Conservation (phyloP, 805 yeast genomes). For the Schizosaccharomyces octosporus region DNA sequence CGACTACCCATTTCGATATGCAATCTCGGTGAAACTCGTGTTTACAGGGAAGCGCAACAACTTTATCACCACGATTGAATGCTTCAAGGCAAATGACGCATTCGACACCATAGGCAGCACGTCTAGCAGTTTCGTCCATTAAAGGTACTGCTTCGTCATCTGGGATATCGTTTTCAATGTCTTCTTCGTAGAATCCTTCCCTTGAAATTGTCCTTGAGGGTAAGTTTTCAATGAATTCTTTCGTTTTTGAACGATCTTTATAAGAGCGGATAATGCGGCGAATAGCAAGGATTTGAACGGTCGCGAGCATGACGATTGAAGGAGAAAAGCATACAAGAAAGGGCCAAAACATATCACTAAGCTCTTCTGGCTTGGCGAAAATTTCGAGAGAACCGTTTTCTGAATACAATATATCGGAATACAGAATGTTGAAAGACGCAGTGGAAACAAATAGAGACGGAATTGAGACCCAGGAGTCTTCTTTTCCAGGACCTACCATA, state of each 20-base stretch:
- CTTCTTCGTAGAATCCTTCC: not conserved
- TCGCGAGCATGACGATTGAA: slow-evolving; percentile 7
- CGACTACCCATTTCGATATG: slow-evolving; percentile 34
- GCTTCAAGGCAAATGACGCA: slow-evolving; percentile 38
- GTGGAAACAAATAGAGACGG: slow-evolving; percentile 30
- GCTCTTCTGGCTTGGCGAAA: slow-evolving; percentile 7
- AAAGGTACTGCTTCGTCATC: not conserved
- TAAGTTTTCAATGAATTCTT: not conserved
- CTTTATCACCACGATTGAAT: slow-evolving; percentile 22
- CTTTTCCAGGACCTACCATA: slow-evolving; percentile 30
- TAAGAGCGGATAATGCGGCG: not conserved
- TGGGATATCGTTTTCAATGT: not conserved
- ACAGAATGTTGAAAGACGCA: slow-evolving; percentile 16
- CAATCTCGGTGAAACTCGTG: slow-evolving; percentile 38
- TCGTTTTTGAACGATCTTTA: not conserved
- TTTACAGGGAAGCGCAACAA: slow-evolving; percentile 31
- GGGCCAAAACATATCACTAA: slow-evolving; percentile 6
- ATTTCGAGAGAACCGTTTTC: not conserved
- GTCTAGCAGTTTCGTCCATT: not conserved
- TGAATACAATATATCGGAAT: not conserved
- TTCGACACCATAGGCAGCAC: slow-evolving; percentile 14
- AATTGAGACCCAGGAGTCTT: slow-evolving; percentile 19
- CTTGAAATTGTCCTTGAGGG: not conserved
- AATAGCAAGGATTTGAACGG: slow-evolving; percentile 7
- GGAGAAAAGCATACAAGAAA: not conserved